Evolutionary conservation across 1,284 basidiomycete genomes (phyloP), one percentile per base, ranked within the genome.

Genomic region (Apiotrichum sp.): DNA sequence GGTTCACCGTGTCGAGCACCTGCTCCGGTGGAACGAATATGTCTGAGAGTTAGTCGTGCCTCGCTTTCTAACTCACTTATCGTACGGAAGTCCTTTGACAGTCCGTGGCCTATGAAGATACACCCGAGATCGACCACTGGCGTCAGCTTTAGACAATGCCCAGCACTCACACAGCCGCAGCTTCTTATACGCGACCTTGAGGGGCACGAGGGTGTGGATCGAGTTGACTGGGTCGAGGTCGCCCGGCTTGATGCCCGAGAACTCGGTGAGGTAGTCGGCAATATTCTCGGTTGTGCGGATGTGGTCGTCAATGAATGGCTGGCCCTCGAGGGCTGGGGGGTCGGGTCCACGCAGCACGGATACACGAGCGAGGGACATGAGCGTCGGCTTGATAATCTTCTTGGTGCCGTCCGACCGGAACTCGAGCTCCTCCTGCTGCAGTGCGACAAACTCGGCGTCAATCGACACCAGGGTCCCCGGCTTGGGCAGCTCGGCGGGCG

Each of bases 51-150:
- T 29, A 29, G 29, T 3, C 2, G 29, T 29, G 29, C 29, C 29
- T 29, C 29, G 3, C 3, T 3, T 29, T 29, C 14, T 10, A 2
- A 78, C 89, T 69, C 65, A 93, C 92, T 98, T 78, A 98, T 98
- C 57, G 96, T 98, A 10, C 96, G 83, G 77, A 98, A 98, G 75
- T 98, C 96, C 72, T 98, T 98, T n/a, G 90, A 88, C n/a, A 98
- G 82, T 1, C 96, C 96, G 67, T 99, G 95, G 0, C 96, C 96
- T 54, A 98, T 89, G 69, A 99, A 99, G 61, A 93, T 87, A 70
- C 96, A 98, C 6, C 93, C 93, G 22, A 87, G 81, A 70, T 99
- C 95, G 8, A 98, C 93, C 3, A 98, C 68, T 72, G 42, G 1
- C 4, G 43, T 62, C 42, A 66, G 59, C 49, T 41, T 7, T 4